Conservation (phyloP, 257 asterid species). For the Eustoma russellianum region DNA sequence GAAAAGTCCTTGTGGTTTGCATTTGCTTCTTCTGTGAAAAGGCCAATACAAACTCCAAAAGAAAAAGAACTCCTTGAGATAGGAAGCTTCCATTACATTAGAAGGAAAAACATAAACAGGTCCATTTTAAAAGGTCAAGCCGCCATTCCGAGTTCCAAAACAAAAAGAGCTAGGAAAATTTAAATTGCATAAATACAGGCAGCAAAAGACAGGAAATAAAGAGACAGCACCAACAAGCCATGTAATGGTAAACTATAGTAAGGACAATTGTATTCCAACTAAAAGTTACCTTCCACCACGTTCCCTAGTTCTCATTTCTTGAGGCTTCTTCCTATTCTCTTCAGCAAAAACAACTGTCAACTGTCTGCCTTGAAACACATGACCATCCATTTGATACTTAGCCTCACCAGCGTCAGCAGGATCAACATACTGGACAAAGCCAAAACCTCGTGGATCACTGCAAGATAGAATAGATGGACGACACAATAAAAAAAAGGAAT, state of each 20-base stretch:
- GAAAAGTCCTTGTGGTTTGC: no score
- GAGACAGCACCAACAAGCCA: no score
- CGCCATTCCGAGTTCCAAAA: no score
- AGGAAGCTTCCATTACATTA: no score
- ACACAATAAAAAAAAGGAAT: background rate
- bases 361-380: constrained; percentile 64
- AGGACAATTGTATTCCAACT: background rate
- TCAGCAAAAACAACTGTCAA: constrained; percentile 94
- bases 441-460: constrained; percentile 93
- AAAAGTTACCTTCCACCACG: constrained; percentile 46
- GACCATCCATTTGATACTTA: constrained; percentile 91
- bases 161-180: no score
- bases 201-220: background rate
- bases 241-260: background rate
- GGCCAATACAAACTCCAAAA: no score
- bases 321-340: constrained; percentile 86
- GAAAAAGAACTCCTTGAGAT: no score
- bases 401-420: constrained; percentile 94
- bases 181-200: background rate
- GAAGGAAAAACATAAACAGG: no score
- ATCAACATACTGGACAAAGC: constrained; percentile 86
- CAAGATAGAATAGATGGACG: background rate
- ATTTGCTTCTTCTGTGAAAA: no score
- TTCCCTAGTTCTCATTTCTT: constrained; percentile 75
- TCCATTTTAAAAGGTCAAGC: no score